phyloP scores from a whole-genome alignment of 2,329 filamentous ascomycete species.

The Nothophaeocryptopus gaeumannii region DNA sequence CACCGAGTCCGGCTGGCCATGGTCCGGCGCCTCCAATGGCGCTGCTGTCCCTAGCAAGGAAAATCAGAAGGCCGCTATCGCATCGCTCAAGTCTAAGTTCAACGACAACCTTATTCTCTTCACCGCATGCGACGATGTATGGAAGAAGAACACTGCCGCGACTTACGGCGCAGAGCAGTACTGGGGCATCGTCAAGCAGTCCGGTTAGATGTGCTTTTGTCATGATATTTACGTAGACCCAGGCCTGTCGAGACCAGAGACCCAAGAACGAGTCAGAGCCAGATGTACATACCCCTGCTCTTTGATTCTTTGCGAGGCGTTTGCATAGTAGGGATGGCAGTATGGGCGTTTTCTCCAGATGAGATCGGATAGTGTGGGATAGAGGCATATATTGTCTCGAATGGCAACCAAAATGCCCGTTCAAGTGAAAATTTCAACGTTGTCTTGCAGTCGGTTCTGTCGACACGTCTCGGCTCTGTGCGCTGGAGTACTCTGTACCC shows the following conservation, averaged over 20 bases:
- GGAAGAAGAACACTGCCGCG: slow-evolving; percentile 64
- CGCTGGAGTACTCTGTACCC: no score
- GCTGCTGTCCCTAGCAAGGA: slow-evolving; percentile 64
- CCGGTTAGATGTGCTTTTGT: slow-evolving; percentile 1
- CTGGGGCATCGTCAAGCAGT: slow-evolving; percentile 53
- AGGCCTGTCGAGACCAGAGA: no score
- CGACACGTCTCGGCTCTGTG: no score
- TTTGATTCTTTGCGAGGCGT: slow-evolving; percentile 4
- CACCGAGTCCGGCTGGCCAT: slow-evolving; percentile 84
- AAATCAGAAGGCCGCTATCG: slow-evolving; percentile 65
- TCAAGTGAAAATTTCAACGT: no score
- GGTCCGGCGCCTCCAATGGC: slow-evolving; percentile 63
- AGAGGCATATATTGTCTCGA: no score
- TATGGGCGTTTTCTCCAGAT: slow-evolving; percentile 1
- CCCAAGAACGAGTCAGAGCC: no score
- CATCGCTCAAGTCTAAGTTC: slow-evolving; percentile 62
- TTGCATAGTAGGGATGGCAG: slow-evolving; percentile 9
- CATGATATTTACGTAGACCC: neutral
- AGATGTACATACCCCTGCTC: neutral
- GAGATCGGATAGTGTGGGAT: no score
- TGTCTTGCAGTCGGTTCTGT: no score
- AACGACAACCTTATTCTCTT: slow-evolving; percentile 65
- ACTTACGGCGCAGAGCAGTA: slow-evolving; percentile 72
- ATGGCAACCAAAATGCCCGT: no score
- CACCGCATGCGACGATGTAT: slow-evolving; percentile 74